Evolutionary conservation across 192 early-diverging fungal species (phyloP), one percentile per base, ranked within the genome.

Genomic region (Phycomyces blakesleeanus): DNA sequence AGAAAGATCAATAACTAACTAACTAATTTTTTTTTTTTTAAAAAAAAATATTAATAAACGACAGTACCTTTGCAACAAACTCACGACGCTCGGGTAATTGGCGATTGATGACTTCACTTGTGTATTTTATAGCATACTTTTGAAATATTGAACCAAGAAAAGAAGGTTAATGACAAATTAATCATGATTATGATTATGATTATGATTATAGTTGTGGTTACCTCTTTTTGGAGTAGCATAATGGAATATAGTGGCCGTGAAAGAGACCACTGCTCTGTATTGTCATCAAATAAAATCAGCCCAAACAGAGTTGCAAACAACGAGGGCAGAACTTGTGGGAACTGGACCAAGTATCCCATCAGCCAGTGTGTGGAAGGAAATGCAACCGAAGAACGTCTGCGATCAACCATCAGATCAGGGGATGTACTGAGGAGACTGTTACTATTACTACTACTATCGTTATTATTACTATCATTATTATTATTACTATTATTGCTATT

Each of bases 211-310:
- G n/a, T n/a, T 60, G 12, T 22, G 41, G 51, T 59, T 66, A 75
- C 73, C 16, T 89, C 87, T 61, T 79, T 85, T 61, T 91, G 85
- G 51, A 95, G 77, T 52, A 93, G 70, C 14, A 93, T 85, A 52
- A 96, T 63, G 6, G 85, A 85, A 65, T 94, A 79, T 52, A 96
- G 76, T 11, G 94, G 92, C 18, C 93, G 72, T 47, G 89, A 89
- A 26, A 95, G 75, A 34, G 85, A 84, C 92, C 93, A 95, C 66
- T 91, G 84, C 63, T 91, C 93, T 27, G 81, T 78, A 6, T 82
- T 72, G 58, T 93, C 91, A 59, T 95, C 93, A 66, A 95, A 90
- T 24, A 93, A 65, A 16, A 93, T 77, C 16, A 85, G 81, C 44
- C 91, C 87, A 63, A 96, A 84, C 51, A 92, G 67, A 0, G 83